These are phyloP conservation scores for Berkeleyomyces rouxiae DNA, from an alignment of 2,329 filamentous ascomycete species.

Conservation along the genomic window DNA sequence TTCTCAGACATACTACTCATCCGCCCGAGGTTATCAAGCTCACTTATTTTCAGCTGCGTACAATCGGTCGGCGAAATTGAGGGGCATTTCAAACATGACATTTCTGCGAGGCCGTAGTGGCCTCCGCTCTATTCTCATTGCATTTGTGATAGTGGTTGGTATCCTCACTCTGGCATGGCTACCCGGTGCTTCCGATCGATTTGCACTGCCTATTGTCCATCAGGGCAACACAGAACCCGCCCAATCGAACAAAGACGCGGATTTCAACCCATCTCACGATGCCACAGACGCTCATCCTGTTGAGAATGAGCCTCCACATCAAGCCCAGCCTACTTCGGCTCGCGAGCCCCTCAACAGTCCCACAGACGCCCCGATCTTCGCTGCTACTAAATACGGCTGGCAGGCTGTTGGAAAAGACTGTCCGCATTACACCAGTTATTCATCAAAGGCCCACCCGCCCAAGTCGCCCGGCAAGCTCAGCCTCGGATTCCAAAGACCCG, in stretches of 20 bases:
- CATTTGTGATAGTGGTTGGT: not conserved
- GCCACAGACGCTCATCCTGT: not conserved
- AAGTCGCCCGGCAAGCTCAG: constrained; percentile 59
- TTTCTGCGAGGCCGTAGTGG: not conserved
- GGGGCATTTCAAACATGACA: not conserved
- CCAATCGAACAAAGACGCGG: not conserved
- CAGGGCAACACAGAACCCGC: not conserved
- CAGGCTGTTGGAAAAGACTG: constrained; percentile 1
- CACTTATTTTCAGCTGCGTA: not conserved
- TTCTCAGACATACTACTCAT: not conserved
- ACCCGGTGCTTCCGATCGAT: not conserved
- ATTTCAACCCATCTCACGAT: not conserved
- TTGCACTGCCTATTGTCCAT: not conserved
- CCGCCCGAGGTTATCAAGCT: too few relatives aligned
- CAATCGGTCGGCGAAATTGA: not conserved
- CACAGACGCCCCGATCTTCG: not conserved
- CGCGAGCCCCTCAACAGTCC: not conserved
- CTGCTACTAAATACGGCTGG: constrained; percentile 3
- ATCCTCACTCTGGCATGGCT: not conserved
- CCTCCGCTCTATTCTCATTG: constrained; percentile 1
- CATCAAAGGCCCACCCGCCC: constrained; percentile 38
- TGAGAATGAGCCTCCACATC: not conserved
- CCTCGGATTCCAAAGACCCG: constrained; percentile 68
- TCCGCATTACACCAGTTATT: constrained; percentile 12
- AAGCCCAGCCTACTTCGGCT: not conserved